Conservation (phyloP, 768 basidiomycete genomes). For the Suillus occidentalis region DNA sequence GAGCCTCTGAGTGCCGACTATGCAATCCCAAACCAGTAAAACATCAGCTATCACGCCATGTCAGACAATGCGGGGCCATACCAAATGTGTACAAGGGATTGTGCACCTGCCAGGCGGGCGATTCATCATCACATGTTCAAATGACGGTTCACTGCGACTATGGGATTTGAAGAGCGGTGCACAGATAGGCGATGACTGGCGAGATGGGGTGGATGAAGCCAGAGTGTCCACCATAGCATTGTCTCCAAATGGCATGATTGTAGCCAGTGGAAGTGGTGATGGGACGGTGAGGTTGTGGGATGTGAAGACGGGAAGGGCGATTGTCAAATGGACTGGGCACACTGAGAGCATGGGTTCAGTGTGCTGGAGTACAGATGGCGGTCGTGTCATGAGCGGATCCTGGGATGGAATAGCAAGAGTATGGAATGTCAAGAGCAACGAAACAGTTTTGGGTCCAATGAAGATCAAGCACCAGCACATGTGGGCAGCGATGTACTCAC, state of each 20-base stretch:
- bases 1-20: background rate
- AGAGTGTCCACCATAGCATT: background rate
- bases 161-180: no score
- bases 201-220: background rate
- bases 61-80: background rate
- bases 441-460: no score
- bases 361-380: background rate
- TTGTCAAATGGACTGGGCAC: background rate
- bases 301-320: background rate
- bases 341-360: background rate
- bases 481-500: no score
- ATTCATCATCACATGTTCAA: background rate
- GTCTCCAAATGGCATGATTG: background rate
- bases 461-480: no score
- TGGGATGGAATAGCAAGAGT: no score
- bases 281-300: background rate
- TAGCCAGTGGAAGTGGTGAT: background rate
- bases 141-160: no score
- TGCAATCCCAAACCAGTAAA: background rate
- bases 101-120: background rate
- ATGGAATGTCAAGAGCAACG: no score
- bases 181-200: background rate
- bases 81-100: background rate
- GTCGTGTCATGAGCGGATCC: no score
- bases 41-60: background rate